These are phyloP conservation scores for Phylloporus sp. DNA, from an alignment of 768 basidiomycete genomes.

Conservation along the genomic window DNA sequence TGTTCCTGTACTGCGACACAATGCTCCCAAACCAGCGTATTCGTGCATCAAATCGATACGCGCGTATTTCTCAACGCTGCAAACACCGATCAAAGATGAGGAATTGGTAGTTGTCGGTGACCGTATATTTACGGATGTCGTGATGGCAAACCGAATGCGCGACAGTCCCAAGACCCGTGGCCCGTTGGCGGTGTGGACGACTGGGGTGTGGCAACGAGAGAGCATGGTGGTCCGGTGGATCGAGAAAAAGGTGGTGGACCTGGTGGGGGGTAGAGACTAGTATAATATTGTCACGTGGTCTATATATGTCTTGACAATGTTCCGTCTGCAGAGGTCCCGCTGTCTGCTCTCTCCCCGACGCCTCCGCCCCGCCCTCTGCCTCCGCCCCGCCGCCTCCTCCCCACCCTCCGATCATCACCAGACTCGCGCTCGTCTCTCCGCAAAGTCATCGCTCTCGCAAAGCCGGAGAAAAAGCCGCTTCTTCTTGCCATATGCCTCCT, in stretches of 20 bases:
- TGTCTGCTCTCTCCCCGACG: background rate
- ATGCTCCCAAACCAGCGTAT: slow-evolving; percentile 73
- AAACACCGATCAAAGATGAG: slow-evolving; percentile 51
- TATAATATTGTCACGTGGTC: background rate
- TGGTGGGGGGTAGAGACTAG: slow-evolving; percentile 22
- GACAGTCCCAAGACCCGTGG: slow-evolving; percentile 28
- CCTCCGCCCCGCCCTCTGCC: slow-evolving; percentile 2
- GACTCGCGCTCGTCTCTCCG: slow-evolving; percentile 59
- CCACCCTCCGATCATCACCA: slow-evolving; percentile 35
- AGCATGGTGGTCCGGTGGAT: slow-evolving; percentile 56
- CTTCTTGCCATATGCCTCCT: slow-evolving; percentile 74
- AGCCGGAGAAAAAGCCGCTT: slow-evolving; percentile 77
- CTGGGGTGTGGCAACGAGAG: slow-evolving; percentile 65
- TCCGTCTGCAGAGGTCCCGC: background rate
- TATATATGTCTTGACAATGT: background rate
- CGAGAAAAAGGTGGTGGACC: slow-evolving; percentile 49
- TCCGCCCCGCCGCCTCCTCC: slow-evolving; percentile 20
- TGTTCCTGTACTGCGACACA: slow-evolving; percentile 80
- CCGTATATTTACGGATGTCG: slow-evolving; percentile 86
- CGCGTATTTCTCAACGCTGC: slow-evolving; percentile 66
- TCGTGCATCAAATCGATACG: slow-evolving; percentile 70
- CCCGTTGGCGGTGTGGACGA: slow-evolving; percentile 69
- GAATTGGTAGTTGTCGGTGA: slow-evolving; percentile 87
- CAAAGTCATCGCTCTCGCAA: slow-evolving; percentile 75
- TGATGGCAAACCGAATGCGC: slow-evolving; percentile 76